Conservation (phyloP, 2,329 filamentous ascomycete genomes). For the Verticillium zaregamsianum region DNA sequence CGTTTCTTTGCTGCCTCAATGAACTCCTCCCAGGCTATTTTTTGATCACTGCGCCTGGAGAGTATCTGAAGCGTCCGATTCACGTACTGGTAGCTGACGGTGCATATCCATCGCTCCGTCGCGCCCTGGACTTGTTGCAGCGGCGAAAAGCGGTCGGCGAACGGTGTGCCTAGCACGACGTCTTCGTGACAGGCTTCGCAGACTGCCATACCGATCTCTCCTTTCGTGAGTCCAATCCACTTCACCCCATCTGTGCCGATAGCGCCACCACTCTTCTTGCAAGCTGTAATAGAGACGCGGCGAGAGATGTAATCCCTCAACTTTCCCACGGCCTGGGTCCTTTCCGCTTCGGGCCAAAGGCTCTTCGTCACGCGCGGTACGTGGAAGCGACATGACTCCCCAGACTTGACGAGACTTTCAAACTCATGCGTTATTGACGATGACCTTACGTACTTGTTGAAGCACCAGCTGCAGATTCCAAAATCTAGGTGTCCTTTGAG, state of each 20-base stretch:
- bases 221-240: conserved; percentile 17
- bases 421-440: conserved; percentile 26
- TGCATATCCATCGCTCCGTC: conserved; percentile 26
- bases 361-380: conserved; percentile 26
- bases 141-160: conserved; percentile 3
- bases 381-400: conserved; percentile 23
- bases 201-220: conserved; percentile 3
- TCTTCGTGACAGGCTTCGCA: conserved; percentile 14
- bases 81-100: conserved; percentile 22
- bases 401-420: conserved; percentile 13
- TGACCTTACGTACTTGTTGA: conserved; percentile 28
- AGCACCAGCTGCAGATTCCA: conserved; percentile 36
- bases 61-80: conserved; percentile 10
- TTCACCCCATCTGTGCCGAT: conserved; percentile 19
- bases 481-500: conserved; percentile 22
- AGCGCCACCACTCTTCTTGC: conserved; percentile 18
- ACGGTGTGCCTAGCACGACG: conserved; percentile 5
- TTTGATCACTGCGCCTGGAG: conserved; percentile 9
- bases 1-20: conserved; percentile 16
- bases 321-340: conserved; percentile 17
- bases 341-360: conserved; percentile 27
- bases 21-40: conserved; percentile 26
- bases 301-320: conserved; percentile 23
- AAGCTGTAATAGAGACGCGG: conserved; percentile 19
- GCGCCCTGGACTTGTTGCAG: conserved; percentile 16